These are phyloP conservation scores for Linnemannia schmuckeri DNA, from an alignment of 192 early-diverging fungal species.

Conservation along the genomic window DNA sequence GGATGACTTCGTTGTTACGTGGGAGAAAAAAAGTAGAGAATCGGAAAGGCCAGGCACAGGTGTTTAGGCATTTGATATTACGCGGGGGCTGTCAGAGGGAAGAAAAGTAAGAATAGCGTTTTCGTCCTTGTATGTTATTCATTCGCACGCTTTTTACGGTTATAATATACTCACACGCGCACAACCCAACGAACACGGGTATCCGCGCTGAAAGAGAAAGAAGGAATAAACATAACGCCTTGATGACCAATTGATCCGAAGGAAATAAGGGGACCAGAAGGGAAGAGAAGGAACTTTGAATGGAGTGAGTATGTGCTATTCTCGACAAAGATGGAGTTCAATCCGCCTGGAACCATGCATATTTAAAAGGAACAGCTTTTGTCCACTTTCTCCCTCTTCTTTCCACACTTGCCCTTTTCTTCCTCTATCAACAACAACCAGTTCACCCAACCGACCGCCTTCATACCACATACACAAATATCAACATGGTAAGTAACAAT, in stretches of 20 bases:
- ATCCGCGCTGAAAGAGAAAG: background rate
- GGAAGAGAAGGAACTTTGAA: background rate
- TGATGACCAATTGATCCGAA: background rate
- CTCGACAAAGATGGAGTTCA: background rate
- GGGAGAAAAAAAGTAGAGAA: background rate
- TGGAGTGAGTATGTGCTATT: background rate
- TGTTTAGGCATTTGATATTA: background rate
- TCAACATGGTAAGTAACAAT: background rate
- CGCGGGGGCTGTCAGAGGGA: background rate
- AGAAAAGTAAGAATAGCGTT: background rate
- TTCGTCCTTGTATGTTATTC: background rate
- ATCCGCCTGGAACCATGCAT: constrained; percentile 2
- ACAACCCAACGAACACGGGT: background rate
- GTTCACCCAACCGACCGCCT: background rate
- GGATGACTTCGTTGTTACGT: background rate
- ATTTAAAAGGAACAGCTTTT: background rate
- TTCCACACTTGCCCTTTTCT: background rate
- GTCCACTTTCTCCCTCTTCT: background rate
- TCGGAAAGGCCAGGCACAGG: background rate
- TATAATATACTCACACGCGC: background rate
- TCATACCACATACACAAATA: background rate
- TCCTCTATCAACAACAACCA: background rate
- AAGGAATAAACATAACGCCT: background rate
- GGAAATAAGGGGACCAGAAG: background rate
- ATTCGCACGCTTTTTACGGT: background rate